These are phyloP conservation scores for Hippophae tibetana DNA, from an alignment of 306 rosid species.

Conservation along the genomic window DNA sequence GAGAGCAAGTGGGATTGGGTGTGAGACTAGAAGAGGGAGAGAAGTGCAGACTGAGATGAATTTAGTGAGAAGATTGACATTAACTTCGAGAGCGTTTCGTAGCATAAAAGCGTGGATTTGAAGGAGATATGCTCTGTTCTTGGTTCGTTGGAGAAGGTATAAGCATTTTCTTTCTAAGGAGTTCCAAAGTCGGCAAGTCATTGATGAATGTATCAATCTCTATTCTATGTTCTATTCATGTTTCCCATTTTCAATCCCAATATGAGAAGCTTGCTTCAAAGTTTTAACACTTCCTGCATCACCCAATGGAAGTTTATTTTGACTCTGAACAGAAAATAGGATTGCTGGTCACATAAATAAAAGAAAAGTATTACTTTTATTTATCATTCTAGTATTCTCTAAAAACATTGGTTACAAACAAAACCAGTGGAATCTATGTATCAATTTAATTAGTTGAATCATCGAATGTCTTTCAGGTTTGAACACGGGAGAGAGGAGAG, in stretches of 20 bases:
- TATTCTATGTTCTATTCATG: too few relatives aligned
- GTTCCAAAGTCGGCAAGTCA: conserved; percentile 28
- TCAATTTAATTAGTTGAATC: too few relatives aligned
- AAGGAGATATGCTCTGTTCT: conserved; percentile 26
- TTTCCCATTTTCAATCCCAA: background rate
- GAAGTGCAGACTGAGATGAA: conserved; percentile 43
- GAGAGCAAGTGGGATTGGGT: conserved; percentile 13
- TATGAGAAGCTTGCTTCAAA: background rate
- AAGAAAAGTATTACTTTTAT: too few relatives aligned
- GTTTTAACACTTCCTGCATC: background rate
- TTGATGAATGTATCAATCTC: background rate
- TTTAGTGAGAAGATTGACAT: conserved; percentile 53
- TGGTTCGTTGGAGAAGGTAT: conserved; percentile 34
- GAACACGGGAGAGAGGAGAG: too few relatives aligned
- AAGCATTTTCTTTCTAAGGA: conserved; percentile 46
- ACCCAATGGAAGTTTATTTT: background rate
- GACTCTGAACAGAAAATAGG: too few relatives aligned
- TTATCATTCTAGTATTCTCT: too few relatives aligned
- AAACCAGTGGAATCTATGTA: too few relatives aligned
- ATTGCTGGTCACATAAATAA: too few relatives aligned
- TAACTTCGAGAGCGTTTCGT: conserved; percentile 40
- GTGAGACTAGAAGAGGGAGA: conserved; percentile 10
- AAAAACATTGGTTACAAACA: too few relatives aligned
- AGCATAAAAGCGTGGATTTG: conserved; percentile 67
- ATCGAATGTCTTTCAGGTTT: too few relatives aligned